Base-by-base conservation (phyloP, 2,329 filamentous ascomycete species). In the Sarocladium strictum region DNA sequence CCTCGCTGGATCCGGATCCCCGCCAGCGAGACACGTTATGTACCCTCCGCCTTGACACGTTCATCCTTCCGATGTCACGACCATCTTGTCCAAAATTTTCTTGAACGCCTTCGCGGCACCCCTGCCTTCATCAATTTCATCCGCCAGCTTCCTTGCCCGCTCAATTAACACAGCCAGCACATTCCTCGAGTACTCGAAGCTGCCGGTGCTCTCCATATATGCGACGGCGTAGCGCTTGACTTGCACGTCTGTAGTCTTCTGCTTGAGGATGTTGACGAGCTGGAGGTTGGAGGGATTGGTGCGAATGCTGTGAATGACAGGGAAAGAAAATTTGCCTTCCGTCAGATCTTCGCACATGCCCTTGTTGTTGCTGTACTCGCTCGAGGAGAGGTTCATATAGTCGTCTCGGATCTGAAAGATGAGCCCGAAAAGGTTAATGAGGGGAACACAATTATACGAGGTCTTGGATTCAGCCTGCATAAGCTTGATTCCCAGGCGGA, bases 311-410 rank as follows among this genome's bases (percentile, higher is more conserved):
- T 97, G 93, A 64, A 97, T 96, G 64, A 97, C 86, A 38, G 92
- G 91, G 68, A 97, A 97, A 24, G 87, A 93, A 75, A 97, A 97
- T 77, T 97, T 97, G 59, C 93, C 93, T 74, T 97, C 94, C 1
- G 91, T 97, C 62, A 97, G 74, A 71, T 97, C 94, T 74, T 97
- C 93, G 70, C 90, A 96, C 62, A 96, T 81, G 51, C 93, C 94
- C 75, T 97, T 97, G 70, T 96, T 93, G 59, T 87, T 77, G 35
- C 85, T 85, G 76, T 97, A 97, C 64, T 85, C 78, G n/a, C 73
- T 75, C 17, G 78, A 82, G 27, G 79, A 81, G 41, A 99, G 83
- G 69, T 97, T 97, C 69, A 91, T 84, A 74, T 96, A 96, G 78
- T 99, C 94, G 74, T 93, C 89, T 62, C 89, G 83, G 72, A 96